A percentile compares a stretch with the other conserved stretches of the same genome.
Conservation (phyloP, 768 basidiomycete species). For the Lentinula raphanica region DNA sequence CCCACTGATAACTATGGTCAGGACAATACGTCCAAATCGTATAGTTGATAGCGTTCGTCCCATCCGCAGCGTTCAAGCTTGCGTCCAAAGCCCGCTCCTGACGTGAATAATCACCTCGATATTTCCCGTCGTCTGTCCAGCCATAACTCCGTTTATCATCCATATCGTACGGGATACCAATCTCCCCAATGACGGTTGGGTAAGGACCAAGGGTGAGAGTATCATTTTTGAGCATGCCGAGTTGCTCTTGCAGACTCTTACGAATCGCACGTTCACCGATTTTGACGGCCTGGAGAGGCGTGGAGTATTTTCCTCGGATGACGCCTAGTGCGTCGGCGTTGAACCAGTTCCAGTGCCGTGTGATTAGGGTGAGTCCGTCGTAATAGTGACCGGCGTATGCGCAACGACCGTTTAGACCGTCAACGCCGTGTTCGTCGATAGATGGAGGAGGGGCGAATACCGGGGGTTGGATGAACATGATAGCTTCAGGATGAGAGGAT, state of each 20-base stretch:
- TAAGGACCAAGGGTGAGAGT: conserved; percentile 60
- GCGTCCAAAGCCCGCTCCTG: conserved; percentile 89
- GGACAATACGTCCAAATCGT: conserved; percentile 89
- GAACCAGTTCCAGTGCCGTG: conserved; percentile 90
- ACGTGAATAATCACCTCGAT: conserved; percentile 66
- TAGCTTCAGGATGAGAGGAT: conserved; percentile 68
- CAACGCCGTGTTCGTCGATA: conserved; percentile 32
- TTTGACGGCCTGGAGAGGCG: conserved; percentile 64
- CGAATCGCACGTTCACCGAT: conserved; percentile 84
- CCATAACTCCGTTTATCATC: conserved; percentile 84
- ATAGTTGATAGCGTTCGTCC: conserved; percentile 66
- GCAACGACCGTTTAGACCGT: conserved; percentile 59
- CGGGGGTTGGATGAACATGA: conserved; percentile 88
- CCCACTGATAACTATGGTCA: conserved; percentile 82
- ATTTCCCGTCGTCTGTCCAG: conserved; percentile 59
- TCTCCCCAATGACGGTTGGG: conserved; percentile 93
- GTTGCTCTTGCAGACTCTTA: conserved; percentile 73
- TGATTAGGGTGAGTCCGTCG: conserved; percentile 90
- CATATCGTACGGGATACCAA: conserved; percentile 94
- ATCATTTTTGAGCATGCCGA: conserved; percentile 75
- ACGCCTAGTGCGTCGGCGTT: conserved; percentile 93
- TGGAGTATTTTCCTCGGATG: conserved; percentile 76
- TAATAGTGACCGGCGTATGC: conserved; percentile 86
- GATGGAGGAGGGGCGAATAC: conserved; percentile 80
- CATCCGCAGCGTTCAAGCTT: conserved; percentile 74